phyloP scores from a whole-genome alignment of 1,284 basidiomycete species.

The Ceratobasidium sp. region DNA sequence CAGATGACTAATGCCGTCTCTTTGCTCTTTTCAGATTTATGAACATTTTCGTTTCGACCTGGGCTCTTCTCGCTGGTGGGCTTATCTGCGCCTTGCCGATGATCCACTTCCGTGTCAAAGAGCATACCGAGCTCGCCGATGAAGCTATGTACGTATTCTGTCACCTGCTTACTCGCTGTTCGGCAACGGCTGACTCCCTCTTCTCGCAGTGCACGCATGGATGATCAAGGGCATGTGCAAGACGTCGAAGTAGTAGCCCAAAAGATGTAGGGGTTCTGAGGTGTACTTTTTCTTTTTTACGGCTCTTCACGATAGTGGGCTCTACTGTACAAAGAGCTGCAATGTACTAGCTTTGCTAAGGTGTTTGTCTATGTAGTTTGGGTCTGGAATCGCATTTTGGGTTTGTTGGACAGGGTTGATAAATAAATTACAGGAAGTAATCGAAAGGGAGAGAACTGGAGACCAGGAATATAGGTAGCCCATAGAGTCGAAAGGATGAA shows the following conservation, averaged over 20 bases:
- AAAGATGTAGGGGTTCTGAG: conserved; percentile 18
- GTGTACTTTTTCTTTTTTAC: conserved; percentile 4
- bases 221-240: conserved; percentile 45
- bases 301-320: background rate
- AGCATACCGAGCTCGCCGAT: conserved; percentile 64
- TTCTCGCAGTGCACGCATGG: conserved; percentile 46
- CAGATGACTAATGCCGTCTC: background rate
- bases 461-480: no score
- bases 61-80: conserved; percentile 65
- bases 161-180: background rate
- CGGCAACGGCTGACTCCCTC: conserved; percentile 1
- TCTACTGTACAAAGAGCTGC: no score
- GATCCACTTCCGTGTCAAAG: conserved; percentile 67
- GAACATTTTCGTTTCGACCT: conserved; percentile 69
- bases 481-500: no score
- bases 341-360: background rate
- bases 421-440: no score
- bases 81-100: conserved; percentile 67
- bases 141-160: conserved; percentile 54
- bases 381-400: no score
- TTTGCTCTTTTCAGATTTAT: conserved; percentile 59
- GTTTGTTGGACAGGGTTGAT: no score
- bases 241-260: conserved; percentile 45
- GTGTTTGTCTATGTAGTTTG: background rate
- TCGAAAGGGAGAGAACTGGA: no score